A percentile compares a stretch with the other conserved stretches of the same genome.
Conservation (phyloP, 805 yeast species). For the Wickerhamomyces ciferrii region DNA sequence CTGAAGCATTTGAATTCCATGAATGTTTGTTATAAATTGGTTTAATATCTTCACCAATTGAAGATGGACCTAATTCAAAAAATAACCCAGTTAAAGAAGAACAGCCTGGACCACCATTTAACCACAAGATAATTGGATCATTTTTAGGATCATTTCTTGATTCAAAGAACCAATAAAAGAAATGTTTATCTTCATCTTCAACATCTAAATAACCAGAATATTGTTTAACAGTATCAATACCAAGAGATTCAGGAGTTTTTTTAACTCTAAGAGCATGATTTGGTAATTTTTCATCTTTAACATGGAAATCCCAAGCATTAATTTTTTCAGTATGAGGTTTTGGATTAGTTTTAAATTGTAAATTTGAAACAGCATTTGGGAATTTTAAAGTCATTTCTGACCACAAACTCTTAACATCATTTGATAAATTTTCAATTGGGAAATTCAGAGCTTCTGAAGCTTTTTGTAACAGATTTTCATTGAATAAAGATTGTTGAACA, state of each 20-base stretch:
- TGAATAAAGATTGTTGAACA: constrained; percentile 26
- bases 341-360: constrained; percentile 48
- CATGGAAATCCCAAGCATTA: constrained; percentile 32
- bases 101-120: constrained; percentile 96
- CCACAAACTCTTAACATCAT: constrained; percentile 51
- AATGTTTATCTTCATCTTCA: constrained; percentile 79
- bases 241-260: constrained; percentile 59
- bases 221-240: constrained; percentile 78
- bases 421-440: constrained; percentile 42
- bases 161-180: constrained; percentile 82
- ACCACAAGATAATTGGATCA: constrained; percentile 85
- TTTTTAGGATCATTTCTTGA: constrained; percentile 82
- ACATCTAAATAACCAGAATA: constrained; percentile 84
- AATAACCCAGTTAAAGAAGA: constrained; percentile 83
- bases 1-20: constrained; percentile 83
- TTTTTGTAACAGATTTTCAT: constrained; percentile 33
- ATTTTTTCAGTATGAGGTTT: constrained; percentile 27
- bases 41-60: constrained; percentile 52
- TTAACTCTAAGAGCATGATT: constrained; percentile 58
- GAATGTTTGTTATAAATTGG: constrained; percentile 71
- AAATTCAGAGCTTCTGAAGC: constrained; percentile 48
- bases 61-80: constrained; percentile 82
- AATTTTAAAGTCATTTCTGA: constrained; percentile 54
- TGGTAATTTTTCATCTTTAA: constrained; percentile 32
- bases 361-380: constrained; percentile 47